phyloP scores from a whole-genome alignment of 352 stramenopile species.

The Phytophthora idaei region DNA sequence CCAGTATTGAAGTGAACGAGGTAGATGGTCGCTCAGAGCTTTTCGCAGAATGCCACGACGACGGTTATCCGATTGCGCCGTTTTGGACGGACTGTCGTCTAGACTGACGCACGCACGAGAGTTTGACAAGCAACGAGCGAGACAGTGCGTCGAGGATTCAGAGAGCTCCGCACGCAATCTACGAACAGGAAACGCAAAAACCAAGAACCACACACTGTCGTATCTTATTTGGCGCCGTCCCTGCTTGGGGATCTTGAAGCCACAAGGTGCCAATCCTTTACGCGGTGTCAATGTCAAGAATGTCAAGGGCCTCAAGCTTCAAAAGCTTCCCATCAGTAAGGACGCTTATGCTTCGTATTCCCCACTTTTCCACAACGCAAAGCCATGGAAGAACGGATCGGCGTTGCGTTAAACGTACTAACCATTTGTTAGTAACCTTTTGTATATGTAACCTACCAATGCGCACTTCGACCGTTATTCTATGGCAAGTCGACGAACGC shows the following conservation, averaged over 20 bases:
- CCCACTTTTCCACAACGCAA: constrained; percentile 1
- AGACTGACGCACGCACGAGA: constrained; percentile 26
- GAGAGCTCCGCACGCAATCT: constrained; percentile 1
- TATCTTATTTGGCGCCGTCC: constrained; percentile 13
- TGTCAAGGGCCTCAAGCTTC: constrained; percentile 4
- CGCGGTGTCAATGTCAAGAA: constrained; percentile 10
- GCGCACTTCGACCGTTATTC: constrained; percentile 17
- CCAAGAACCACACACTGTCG: constrained; percentile 15
- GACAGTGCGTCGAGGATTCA: constrained; percentile 18
- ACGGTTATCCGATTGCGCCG: constrained; percentile 16
- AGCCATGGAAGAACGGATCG: neutral
- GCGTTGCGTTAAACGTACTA: neutral
- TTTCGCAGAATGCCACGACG: constrained; percentile 34
- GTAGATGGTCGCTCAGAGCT: constrained; percentile 12
- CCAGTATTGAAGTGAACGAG: constrained; percentile 21
- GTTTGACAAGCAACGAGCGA: constrained; percentile 26
- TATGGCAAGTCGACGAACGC: neutral
- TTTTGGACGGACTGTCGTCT: constrained; percentile 25
- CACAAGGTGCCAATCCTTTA: constrained; percentile 23
- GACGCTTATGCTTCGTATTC: neutral
- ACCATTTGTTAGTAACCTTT: neutral
- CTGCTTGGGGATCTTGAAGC: constrained; percentile 16
- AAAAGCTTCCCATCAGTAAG: constrained; percentile 6
- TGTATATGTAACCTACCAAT: neutral
- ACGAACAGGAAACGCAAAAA: constrained; percentile 7